Conservation (phyloP, 2,329 filamentous ascomycete genomes). For the Calonectria montana region DNA sequence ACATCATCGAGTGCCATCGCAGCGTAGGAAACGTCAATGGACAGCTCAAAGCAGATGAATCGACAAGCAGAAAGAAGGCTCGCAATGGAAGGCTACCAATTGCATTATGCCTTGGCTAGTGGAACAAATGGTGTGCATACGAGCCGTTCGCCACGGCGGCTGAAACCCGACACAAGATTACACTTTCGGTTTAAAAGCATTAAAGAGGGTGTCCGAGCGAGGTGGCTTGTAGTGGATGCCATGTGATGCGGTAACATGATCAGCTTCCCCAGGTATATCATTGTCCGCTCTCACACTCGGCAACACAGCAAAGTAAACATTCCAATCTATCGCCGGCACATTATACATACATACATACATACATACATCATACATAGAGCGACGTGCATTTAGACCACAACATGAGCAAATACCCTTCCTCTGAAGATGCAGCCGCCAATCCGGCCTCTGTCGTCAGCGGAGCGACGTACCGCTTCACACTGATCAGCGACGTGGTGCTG, state of each 20-base stretch:
- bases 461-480: conserved; percentile 66
- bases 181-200: conserved; percentile 4
- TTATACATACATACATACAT: too few species aligned
- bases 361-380: not conserved
- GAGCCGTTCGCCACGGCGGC: not conserved
- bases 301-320: not conserved
- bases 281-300: not conserved
- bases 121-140: not conserved
- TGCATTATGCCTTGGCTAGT: not conserved
- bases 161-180: conserved; percentile 4
- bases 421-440: conserved; percentile 32
- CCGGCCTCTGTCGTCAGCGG: conserved; percentile 32
- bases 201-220: conserved; percentile 6
- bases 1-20: not conserved
- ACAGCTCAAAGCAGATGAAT: not conserved
- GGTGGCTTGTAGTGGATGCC: conserved; percentile 4
- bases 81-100: not conserved
- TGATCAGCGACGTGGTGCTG: conserved; percentile 66
- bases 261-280: not conserved
- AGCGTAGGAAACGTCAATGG: not conserved
- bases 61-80: not conserved
- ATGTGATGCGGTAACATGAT: conserved; percentile 9
- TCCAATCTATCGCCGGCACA: not conserved
- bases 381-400: not conserved
- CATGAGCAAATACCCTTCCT: conserved; percentile 36